Evolutionary conservation across 352 stramenopile species (phyloP).

Genomic region (Thraustotheca clavata): DNA sequence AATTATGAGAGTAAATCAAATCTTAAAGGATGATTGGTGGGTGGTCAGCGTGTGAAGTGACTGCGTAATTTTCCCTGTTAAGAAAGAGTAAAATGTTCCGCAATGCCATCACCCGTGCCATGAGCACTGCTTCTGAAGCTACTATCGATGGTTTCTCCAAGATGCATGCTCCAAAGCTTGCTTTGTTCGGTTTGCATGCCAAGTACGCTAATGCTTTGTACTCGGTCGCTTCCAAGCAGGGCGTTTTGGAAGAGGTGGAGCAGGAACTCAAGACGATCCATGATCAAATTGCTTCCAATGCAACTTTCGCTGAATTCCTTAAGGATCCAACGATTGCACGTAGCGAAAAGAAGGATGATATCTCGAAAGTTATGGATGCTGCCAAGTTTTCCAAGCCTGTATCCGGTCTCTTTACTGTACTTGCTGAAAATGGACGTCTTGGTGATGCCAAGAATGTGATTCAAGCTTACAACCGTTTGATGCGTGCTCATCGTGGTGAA

Average conservation of each 20-base stretch:
- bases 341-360: constrained; percentile 90
- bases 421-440: constrained; percentile 95
- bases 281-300: constrained; percentile 75
- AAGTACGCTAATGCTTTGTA: constrained; percentile 97
- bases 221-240: constrained; percentile 88
- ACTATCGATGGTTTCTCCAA: constrained; percentile 57
- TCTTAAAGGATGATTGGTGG: neutral
- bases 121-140: constrained; percentile 14
- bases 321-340: constrained; percentile 95
- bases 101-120: constrained; percentile 15
- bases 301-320: constrained; percentile 90
- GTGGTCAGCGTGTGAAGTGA: constrained; percentile 4
- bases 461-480: constrained; percentile 87
- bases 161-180: constrained; percentile 85
- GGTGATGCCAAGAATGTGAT: constrained; percentile 83
- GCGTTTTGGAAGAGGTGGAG: constrained; percentile 72
- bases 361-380: constrained; percentile 84
- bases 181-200: constrained; percentile 94
- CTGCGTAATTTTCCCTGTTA: constrained; percentile 22
- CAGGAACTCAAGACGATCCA: constrained; percentile 83
- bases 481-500: constrained; percentile 92
- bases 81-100: constrained; percentile 10
- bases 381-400: constrained; percentile 92
- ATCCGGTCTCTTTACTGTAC: constrained; percentile 92
- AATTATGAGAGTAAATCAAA: neutral